Percentiles rank a stretch among this genome's conserved stretches.
Evolutionary conservation across 169 alveolate genomes (phyloP).

Genomic region (Besnoitia besnoiti): DNA sequence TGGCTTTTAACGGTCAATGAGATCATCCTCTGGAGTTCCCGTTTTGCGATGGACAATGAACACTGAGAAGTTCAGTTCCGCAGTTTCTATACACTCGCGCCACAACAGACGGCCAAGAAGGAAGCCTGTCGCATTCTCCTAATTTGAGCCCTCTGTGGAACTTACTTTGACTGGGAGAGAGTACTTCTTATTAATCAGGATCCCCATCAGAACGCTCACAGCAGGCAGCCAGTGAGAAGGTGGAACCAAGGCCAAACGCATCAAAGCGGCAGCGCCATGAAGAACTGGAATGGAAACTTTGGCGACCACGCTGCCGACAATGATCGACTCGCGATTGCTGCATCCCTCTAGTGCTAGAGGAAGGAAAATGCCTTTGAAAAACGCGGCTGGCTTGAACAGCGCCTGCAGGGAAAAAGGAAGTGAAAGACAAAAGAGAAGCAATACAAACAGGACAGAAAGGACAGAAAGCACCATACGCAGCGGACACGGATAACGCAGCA

Average conservation of each 20-base stretch:
- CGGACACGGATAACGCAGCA: neutral
- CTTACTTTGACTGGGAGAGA: conserved; percentile 67
- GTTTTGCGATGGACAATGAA: neutral
- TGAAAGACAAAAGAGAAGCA: neutral
- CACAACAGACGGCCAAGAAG: neutral
- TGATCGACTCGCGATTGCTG: conserved; percentile 91
- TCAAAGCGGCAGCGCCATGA: conserved; percentile 92
- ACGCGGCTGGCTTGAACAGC: conserved; percentile 93
- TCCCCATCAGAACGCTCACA: conserved; percentile 81
- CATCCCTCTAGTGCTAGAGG: conserved; percentile 83
- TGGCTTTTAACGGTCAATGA: conserved; percentile 34
- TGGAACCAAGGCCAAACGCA: conserved; percentile 81
- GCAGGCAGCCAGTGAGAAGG: conserved; percentile 67
- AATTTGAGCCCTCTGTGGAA: neutral
- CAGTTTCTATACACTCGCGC: neutral
- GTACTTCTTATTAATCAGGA: conserved; percentile 87
- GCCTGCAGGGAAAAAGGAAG: conserved; percentile 44
- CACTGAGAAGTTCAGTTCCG: no score
- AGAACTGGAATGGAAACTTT: conserved; percentile 88
- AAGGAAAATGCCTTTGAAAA: conserved; percentile 92
- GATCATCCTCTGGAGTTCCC: conserved; percentile 29
- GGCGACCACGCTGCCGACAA: conserved; percentile 87
- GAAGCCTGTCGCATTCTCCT: neutral
- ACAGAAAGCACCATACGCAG: neutral
- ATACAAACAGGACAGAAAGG: neutral